Conservation (phyloP, 257 asterid species). For the Galeopsis tetrahit region DNA sequence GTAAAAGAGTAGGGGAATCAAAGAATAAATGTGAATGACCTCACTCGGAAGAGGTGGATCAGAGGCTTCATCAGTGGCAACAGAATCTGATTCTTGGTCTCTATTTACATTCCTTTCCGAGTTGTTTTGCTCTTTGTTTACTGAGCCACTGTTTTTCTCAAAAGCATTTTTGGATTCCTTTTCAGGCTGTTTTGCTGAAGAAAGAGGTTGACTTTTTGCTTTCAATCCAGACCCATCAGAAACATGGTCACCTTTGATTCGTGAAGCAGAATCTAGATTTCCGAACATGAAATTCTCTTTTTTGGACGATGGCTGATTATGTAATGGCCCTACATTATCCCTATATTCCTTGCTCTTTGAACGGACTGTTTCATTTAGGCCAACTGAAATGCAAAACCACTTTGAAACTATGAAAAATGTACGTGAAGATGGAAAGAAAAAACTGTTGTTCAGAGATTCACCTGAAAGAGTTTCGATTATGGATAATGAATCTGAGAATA, state of each 20-base stretch:
- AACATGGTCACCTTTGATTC: conserved; percentile 47
- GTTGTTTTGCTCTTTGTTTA: conserved; percentile 47
- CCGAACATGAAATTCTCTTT: conserved; percentile 43
- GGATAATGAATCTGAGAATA: conserved; percentile 82
- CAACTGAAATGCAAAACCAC: conserved; percentile 51
- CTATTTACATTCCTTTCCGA: conserved; percentile 43
- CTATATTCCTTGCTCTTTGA: conserved; percentile 50
- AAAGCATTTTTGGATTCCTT: conserved; percentile 45
- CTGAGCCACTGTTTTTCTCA: conserved; percentile 59
- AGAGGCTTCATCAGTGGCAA: conserved; percentile 45
- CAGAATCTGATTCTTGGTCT: conserved; percentile 47
- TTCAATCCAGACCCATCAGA: conserved; percentile 49
- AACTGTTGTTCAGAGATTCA: conserved; percentile 40
- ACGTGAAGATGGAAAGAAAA: conserved; percentile 20
- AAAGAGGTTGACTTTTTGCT: conserved; percentile 46
- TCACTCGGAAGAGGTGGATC: conserved; percentile 79
- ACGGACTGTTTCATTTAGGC: conserved; percentile 49
- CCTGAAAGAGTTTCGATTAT: conserved; percentile 87
- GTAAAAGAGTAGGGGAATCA: neutral
- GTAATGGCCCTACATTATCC: conserved; percentile 38
- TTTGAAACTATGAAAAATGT: conserved; percentile 27
- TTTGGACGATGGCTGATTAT: conserved; percentile 48
- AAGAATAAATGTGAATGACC: conserved; percentile 46
- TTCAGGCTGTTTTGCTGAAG: conserved; percentile 56
- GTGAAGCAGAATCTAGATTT: conserved; percentile 51